Evolutionary conservation across 495 filamentous ascomycete species (phyloP).

Genomic region (Hypoxylon perforatum): DNA sequence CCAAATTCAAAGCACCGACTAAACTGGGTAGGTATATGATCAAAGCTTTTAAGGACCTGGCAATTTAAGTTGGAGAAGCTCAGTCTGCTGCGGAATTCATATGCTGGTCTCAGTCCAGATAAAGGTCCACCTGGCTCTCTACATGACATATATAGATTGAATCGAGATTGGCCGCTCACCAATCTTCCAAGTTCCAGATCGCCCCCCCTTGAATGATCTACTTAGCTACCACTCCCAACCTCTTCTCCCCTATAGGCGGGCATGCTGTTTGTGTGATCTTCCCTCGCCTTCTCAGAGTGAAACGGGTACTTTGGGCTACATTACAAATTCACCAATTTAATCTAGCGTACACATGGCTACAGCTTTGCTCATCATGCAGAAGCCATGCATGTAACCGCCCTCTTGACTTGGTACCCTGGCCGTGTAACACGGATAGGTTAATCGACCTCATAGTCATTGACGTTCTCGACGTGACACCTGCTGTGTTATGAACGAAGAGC

Average conservation of each 20-base stretch:
- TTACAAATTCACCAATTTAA: conserved; percentile 37
- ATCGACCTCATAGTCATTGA: conserved; percentile 37
- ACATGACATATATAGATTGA: conserved; percentile 43
- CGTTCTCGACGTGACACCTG: conserved; percentile 44
- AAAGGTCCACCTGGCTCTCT: conserved; percentile 31
- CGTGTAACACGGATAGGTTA: conserved; percentile 36
- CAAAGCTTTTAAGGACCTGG: not conserved
- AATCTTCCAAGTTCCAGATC: conserved; percentile 35
- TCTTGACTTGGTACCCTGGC: conserved; percentile 34
- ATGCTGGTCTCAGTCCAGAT: conserved; percentile 40
- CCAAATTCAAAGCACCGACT: no score
- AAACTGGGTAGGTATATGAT: conserved; percentile 6
- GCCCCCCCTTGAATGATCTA: conserved; percentile 22
- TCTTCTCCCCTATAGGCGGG: conserved; percentile 20
- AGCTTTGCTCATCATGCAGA: conserved; percentile 39
- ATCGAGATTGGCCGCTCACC: conserved; percentile 41
- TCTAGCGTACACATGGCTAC: conserved; percentile 41
- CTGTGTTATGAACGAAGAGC: conserved; percentile 34
- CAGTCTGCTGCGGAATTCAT: conserved; percentile 19
- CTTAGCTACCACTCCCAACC: conserved; percentile 5
- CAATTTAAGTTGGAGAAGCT: conserved; percentile 12
- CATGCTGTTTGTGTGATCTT: conserved; percentile 33
- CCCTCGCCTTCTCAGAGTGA: conserved; percentile 32
- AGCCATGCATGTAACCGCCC: conserved; percentile 41
- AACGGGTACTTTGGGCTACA: conserved; percentile 37